Conservation (phyloP, 2,329 filamentous ascomycete genomes). For the Aspergillus cejpii region DNA sequence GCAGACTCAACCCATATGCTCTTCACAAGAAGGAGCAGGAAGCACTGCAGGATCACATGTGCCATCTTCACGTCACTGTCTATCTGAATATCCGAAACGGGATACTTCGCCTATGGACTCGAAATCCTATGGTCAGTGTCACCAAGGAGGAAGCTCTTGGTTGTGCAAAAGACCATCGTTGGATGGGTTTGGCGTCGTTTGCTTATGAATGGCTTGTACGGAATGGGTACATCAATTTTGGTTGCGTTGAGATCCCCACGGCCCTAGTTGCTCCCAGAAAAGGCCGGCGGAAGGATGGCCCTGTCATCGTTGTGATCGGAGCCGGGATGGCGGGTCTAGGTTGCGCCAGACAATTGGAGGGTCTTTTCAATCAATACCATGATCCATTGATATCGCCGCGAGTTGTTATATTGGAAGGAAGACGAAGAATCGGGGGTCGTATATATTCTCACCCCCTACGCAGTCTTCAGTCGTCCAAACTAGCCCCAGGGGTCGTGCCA, state of each 20-base stretch:
- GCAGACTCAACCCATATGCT: constrained; percentile 80
- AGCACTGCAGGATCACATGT: constrained; percentile 73
- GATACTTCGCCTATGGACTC: constrained; percentile 81
- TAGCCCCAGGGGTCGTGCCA: constrained; percentile 53
- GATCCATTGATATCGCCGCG: constrained; percentile 60
- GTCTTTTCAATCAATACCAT: constrained; percentile 73
- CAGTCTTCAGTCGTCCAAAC: constrained; percentile 51
- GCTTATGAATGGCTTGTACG: constrained; percentile 90
- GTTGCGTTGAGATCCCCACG: constrained; percentile 68
- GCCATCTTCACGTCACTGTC: constrained; percentile 80
- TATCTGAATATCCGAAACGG: constrained; percentile 96
- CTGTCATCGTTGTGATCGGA: constrained; percentile 78
- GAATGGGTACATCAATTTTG: constrained; percentile 93
- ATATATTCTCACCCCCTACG: constrained; percentile 76
- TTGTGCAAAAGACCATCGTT: constrained; percentile 78
- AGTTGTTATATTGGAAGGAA: constrained; percentile 78
- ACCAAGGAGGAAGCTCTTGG: constrained; percentile 80
- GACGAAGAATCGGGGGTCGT: constrained; percentile 78
- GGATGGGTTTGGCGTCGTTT: constrained; percentile 80
- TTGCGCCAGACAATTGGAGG: constrained; percentile 83
- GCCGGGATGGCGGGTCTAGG: constrained; percentile 91
- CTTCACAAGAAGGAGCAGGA: constrained; percentile 78
- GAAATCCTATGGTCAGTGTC: constrained; percentile 76
- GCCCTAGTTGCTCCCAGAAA: constrained; percentile 37
- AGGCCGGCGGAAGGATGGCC: constrained; percentile 48